Conservation (phyloP, 345 rosid genomes). For the Laguncularia racemosa region DNA sequence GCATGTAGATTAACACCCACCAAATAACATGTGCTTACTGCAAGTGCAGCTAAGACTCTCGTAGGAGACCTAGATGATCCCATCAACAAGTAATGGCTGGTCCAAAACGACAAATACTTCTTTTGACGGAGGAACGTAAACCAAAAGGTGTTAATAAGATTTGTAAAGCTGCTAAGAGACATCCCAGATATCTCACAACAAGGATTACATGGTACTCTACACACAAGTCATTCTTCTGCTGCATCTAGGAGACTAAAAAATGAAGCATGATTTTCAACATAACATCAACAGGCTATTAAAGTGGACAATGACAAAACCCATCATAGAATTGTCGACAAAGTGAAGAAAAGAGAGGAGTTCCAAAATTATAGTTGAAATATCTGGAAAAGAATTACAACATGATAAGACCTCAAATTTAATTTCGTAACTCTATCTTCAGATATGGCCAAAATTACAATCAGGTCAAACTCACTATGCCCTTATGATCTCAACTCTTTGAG, state of each 20-base stretch:
- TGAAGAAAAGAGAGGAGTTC: not conserved
- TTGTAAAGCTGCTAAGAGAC: too few species aligned
- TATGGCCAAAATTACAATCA: slow-evolving; percentile 4
- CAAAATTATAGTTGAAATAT: slow-evolving; percentile 10
- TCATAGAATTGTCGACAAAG: slow-evolving; percentile 18
- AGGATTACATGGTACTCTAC: too few species aligned
- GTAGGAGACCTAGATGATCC: too few species aligned
- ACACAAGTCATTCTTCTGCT: too few species aligned
- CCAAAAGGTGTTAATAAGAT: too few species aligned
- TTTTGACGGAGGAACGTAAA: too few species aligned
- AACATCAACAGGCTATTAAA: slow-evolving; percentile 1
- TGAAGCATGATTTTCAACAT: slow-evolving; percentile 1
- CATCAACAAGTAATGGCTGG: too few species aligned
- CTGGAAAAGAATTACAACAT: slow-evolving; percentile 4
- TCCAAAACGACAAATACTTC: too few species aligned
- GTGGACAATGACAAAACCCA: slow-evolving; percentile 16
- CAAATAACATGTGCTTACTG: too few species aligned
- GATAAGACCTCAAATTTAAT: slow-evolving; percentile 11
- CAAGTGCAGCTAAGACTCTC: too few species aligned
- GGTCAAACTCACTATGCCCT: not conserved
- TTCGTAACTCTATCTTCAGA: slow-evolving; percentile 4
- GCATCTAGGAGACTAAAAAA: slow-evolving; percentile 1
- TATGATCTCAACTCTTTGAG: slow-evolving; percentile 26
- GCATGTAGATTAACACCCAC: too few species aligned
- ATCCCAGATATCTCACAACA: not conserved